These are phyloP conservation scores for Chaetomium cochliodes DNA, from an alignment of 495 filamentous ascomycete genomes.

Conservation along the genomic window DNA sequence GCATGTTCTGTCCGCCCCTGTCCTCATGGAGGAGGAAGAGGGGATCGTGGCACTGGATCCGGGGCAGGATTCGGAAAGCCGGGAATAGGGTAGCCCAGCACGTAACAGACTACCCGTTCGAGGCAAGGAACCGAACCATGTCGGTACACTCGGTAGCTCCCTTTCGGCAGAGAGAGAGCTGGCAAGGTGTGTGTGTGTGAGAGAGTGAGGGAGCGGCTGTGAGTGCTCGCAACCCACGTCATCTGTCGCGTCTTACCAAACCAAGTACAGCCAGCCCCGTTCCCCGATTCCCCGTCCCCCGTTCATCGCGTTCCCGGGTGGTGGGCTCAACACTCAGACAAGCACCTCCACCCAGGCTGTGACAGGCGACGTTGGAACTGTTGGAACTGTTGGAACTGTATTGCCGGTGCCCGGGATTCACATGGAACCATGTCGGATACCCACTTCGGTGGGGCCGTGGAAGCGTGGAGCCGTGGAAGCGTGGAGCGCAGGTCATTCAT, in stretches of 20 bases:
- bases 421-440: background rate
- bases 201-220: background rate
- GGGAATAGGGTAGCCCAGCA: background rate
- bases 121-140: background rate
- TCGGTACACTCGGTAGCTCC: background rate
- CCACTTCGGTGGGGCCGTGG: slow-evolving; percentile 14
- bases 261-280: background rate
- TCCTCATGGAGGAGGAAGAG: background rate
- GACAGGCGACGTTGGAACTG: slow-evolving; percentile 11
- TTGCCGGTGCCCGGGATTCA: slow-evolving; percentile 19
- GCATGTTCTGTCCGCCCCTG: background rate
- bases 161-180: too few relatives aligned
- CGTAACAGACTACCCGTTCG: background rate
- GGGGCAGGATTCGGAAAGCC: slow-evolving; percentile 4
- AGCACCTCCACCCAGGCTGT: too few relatives aligned
- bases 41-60: background rate
- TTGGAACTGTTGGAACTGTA: slow-evolving; percentile 19
- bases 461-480: background rate
- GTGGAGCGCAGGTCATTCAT: background rate
- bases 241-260: slow-evolving; percentile 6
- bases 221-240: slow-evolving; percentile 10
- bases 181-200: background rate
- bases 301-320: too few relatives aligned
- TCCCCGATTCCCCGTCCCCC: background rate
- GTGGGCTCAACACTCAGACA: background rate